Conservation (phyloP, 768 basidiomycete species). For the Russula vinacea region DNA sequence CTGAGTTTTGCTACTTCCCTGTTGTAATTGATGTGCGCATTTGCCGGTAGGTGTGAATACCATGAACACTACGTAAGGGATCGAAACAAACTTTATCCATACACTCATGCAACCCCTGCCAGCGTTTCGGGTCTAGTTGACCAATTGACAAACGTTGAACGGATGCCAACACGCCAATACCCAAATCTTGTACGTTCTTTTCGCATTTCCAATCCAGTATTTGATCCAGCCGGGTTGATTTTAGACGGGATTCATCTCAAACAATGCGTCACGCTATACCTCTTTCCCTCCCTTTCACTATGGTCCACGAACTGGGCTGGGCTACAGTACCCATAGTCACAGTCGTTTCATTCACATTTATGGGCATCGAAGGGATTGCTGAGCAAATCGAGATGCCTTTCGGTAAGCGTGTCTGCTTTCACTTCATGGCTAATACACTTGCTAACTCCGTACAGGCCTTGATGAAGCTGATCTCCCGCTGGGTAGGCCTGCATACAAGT, state of each 20-base stretch:
- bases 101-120: slow-evolving; percentile 5
- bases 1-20: not conserved
- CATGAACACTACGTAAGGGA: slow-evolving; percentile 60
- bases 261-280: slow-evolving; percentile 91
- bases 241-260: slow-evolving; percentile 86
- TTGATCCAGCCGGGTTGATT: slow-evolving; percentile 12
- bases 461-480: slow-evolving; percentile 72
- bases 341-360: slow-evolving; percentile 84
- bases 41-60: slow-evolving; percentile 61
- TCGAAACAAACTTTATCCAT: slow-evolving; percentile 2
- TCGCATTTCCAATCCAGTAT: slow-evolving; percentile 6
- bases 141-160: slow-evolving; percentile 82
- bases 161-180: slow-evolving; percentile 89
- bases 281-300: slow-evolving; percentile 87
- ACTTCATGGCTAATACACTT: slow-evolving; percentile 4
- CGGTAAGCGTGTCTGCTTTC: slow-evolving; percentile 45
- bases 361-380: slow-evolving; percentile 95
- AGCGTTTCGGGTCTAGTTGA: slow-evolving; percentile 82
- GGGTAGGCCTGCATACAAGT: slow-evolving; percentile 43
- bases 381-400: slow-evolving; percentile 96
- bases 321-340: slow-evolving; percentile 81
- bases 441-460: slow-evolving; percentile 7
- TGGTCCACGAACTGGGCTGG: slow-evolving; percentile 82
- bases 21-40: slow-evolving; percentile 10
- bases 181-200: slow-evolving; percentile 57